Base-by-base conservation (phyloP, 805 yeast species). In the Saccharomycopsis synnaedendra region DNA sequence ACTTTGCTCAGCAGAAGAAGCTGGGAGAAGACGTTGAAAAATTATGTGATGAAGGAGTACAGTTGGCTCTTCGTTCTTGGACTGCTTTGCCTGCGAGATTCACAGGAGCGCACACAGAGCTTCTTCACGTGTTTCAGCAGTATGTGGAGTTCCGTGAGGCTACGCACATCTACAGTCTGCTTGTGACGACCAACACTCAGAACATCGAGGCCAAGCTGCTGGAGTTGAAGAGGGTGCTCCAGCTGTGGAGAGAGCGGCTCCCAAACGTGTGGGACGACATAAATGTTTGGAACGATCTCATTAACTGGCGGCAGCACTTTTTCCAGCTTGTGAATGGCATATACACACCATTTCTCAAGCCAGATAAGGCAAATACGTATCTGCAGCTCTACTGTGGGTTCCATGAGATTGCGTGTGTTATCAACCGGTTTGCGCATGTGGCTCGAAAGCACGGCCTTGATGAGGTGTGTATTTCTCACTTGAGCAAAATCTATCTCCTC, bases 371-470 rank as follows among this genome's bases (percentile, higher is more conserved):
- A 42, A 81, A 79, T 56, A 85, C 85, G 32, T 86, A 87, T 60
- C 88, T 97, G 1, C 89, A 88, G 60, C 97, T 96, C 1, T 94
- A 90, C 65, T 74, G 98, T 55, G 99, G 99, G 1, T 93, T 86
- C 66, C 99, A 93, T 62, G 99, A 93, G 64, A 87, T 90, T 63
- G 98, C 98, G 0, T 94, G 98, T 97, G 96, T 93, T 5, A 90
- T 93, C 58, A 93, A 93, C 65, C 69, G 97, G 46, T 93, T 93
- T 70, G 98, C 99, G 0, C 98, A 93, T 67, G 97, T 94, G 47
- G 97, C 98, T 0, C 76, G 98, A 54, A 87, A 88, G 63, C 99
- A 93, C 63, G 82, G 85, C 54, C 85, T 93, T 94, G 85, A 96
- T 1, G 97, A 93, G 48, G 98, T 94, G 38, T 93, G 98, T 67